A percentile compares a stretch with the other conserved stretches of the same genome.
phyloP scores from a whole-genome alignment of 345 rosid genomes.

The Punica granatum region DNA sequence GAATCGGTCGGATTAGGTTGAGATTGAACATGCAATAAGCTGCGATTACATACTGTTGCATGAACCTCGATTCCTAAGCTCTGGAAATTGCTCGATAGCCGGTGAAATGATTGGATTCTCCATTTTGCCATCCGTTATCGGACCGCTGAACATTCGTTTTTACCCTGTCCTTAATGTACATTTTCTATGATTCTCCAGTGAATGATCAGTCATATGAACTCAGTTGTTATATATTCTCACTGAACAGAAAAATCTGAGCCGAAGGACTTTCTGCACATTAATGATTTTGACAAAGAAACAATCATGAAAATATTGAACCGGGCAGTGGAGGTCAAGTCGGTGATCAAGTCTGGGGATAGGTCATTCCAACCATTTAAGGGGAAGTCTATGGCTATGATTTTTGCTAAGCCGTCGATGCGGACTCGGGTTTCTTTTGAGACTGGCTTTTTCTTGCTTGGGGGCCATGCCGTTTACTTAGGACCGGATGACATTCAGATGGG shows the following conservation, averaged over 20 bases:
- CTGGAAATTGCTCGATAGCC: neutral
- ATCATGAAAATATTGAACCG: constrained; percentile 59
- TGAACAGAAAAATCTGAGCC: constrained; percentile 35
- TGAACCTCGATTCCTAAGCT: neutral
- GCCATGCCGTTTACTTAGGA: constrained; percentile 88
- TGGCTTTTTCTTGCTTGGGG: constrained; percentile 90
- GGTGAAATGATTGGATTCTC: neutral
- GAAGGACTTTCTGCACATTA: constrained; percentile 74
- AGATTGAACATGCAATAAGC: neutral
- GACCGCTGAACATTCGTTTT: neutral
- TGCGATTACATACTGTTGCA: neutral
- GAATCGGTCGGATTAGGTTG: neutral
- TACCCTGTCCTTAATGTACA: neutral
- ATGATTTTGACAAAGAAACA: constrained; percentile 79
- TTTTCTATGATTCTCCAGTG: neutral
- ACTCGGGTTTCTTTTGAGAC: constrained; percentile 95
- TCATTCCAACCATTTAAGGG: constrained; percentile 77
- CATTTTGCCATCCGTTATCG: neutral
- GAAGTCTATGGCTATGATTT: constrained; percentile 92
- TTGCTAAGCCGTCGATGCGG: constrained; percentile 97
- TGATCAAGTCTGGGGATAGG: constrained; percentile 78
- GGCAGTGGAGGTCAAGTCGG: constrained; percentile 78
- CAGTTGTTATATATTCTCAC: constrained; percentile 8
- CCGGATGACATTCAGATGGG: constrained; percentile 98
- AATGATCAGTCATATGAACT: neutral